Base-by-base conservation (phyloP, 2,329 filamentous ascomycete genomes). In the Trichoderma semiorbis region DNA sequence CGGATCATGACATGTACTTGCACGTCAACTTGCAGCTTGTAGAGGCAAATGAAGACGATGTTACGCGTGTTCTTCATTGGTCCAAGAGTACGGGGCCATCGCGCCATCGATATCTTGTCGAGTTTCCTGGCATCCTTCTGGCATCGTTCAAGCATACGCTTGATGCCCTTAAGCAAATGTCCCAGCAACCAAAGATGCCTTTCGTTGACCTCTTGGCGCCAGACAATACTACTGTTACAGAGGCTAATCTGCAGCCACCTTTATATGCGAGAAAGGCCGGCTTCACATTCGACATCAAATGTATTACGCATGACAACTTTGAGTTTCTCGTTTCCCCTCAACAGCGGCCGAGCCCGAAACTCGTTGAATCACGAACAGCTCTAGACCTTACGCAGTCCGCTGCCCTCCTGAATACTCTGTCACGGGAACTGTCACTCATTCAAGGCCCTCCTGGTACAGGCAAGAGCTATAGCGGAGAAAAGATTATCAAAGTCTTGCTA, bases 361-460 rank as follows among this genome's bases (percentile, higher is more conserved):
- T 70, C 5, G 75, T 85, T 3, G 72, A 75, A 4, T 58, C 77
- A 0, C 76, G 77, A 16, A 84, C 87, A 0, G 81, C 77, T 0
- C 83, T 93, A 0, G 90, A 92, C 73, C 70, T 75, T 1, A 84
- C 83, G 0, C 86, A 89, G 72, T 84, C 85, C 5, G 72, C 74
- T 5, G 88, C 89, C 2, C 78, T 92, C 0, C 74, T 90, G 0
- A 80, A 84, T 21, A 84, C 88, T 3, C 78, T 93, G 0, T 83
- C 81, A 0, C 83, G 84, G 1, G 83, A 84, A 39, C 78, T 92
- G 10, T 86, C 88, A 1, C 81, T 92, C 5, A 90, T 92, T 12
- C 90, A 93, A 80, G 91, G 91, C 0, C 91, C 91, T 0, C 91
- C 91, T 0, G 91, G 91, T 0, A 93, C 91, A 0, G 91, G 91